Base-by-base conservation (phyloP, 78 protist species). In the Pigoraptor vietnamica region DNA sequence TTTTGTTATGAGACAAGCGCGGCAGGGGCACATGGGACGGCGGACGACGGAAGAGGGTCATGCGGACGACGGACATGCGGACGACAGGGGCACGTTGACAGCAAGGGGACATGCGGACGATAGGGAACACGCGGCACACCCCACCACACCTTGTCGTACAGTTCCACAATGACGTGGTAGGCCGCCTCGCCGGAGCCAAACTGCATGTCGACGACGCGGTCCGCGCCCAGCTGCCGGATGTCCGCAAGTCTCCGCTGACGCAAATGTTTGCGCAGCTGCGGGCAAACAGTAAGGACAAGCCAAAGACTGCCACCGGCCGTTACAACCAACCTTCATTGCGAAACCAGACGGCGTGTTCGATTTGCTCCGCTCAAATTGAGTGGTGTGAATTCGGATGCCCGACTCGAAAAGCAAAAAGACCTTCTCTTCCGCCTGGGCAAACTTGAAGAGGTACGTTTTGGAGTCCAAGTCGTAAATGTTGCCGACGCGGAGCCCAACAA, bases 151-250 rank as follows among this genome's bases (percentile, higher is more conserved):
- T 0, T 6, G 6, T 81, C 91, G 25, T 91, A 97, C 23, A 96
- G 83, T 93, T 96, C 98, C 36, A 95, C 36, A 32, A 95, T n/a
- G 35, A 96, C 92, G 90, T 93, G 95, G 89, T 88, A 90, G n/a
- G 89, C 92, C 9, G 56, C 89, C 33, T 93, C 97, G 35, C 95
- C 98, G 0, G 93, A 33, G 37, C 96, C 98, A 88, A 96, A 98
- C 24, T 93, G 88, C 82, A 98, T 36, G 37, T 95, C 97, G 37
- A 98, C 92, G 39, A 97, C 93, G 84, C 99, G 98, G 83, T 98
- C 99, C 36, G 93, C 92, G 32, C 99, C 99, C 14, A 98, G 84
- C 94, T 97, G 99, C 37, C 48, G 83, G 29, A 98, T 94, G 89
- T 39, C 90, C 39, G 94, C 97, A 37, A 98, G 55, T 24, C 98